These are phyloP conservation scores for Kodamaea jinghongensis DNA, from an alignment of 805 yeast species.

Conservation along the genomic window DNA sequence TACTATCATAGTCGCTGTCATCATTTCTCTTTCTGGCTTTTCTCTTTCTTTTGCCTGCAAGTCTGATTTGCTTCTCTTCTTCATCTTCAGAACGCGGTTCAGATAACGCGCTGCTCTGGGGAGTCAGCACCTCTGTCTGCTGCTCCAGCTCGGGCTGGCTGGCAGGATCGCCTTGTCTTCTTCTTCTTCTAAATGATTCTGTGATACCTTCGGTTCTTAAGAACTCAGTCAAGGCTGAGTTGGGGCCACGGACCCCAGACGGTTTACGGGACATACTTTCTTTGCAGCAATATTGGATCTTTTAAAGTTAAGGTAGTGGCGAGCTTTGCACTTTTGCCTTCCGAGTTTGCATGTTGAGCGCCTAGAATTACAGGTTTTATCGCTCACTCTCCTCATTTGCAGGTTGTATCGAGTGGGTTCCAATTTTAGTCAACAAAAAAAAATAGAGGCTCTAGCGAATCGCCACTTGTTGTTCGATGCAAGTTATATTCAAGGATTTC, in stretches of 20 bases:
- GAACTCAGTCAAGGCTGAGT: constrained; percentile 88
- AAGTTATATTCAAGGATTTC: constrained; percentile 82
- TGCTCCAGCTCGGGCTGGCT: too few species aligned
- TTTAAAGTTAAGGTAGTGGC: too few species aligned
- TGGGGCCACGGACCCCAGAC: constrained; percentile 53
- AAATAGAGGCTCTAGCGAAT: not conserved
- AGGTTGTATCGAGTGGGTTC: too few species aligned
- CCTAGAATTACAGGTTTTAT: too few species aligned
- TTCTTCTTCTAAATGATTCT: constrained; percentile 58
- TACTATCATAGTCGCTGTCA: constrained; percentile 8
- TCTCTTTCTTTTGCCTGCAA: constrained; percentile 10
- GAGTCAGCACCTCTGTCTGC: not conserved
- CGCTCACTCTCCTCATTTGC: too few species aligned
- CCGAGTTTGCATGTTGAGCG: too few species aligned
- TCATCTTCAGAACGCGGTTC: not conserved
- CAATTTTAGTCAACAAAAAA: constrained; percentile 6
- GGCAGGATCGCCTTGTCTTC: constrained; percentile 10
- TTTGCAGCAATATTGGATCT: too few species aligned
- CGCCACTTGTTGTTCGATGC: constrained; percentile 45
- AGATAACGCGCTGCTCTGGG: constrained; percentile 10
- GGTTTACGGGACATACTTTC: too few species aligned
- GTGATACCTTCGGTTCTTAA: constrained; percentile 88
- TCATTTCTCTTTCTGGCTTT: constrained; percentile 20
- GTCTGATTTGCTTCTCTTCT: constrained; percentile 2
- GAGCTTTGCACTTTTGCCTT: too few species aligned